Conservation (phyloP, 768 basidiomycete genomes). For the Lactarius pseudohatsudake region DNA sequence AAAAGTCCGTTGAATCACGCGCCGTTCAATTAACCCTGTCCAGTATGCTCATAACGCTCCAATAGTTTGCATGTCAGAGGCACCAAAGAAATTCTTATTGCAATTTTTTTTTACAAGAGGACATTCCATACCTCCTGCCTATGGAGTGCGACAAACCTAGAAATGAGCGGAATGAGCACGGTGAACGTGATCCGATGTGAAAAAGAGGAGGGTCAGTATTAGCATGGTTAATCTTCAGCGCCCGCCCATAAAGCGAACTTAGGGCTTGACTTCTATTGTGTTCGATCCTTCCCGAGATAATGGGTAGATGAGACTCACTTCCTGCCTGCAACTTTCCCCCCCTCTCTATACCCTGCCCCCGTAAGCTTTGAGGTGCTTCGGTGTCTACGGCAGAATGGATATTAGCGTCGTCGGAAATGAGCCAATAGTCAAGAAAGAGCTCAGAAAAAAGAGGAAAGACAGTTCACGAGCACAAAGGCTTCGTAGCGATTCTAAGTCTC, state of each 20-base stretch:
- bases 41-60: background rate
- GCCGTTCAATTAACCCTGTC: background rate
- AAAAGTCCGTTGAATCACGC: background rate
- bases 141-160: constrained; percentile 1
- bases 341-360: background rate
- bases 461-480: constrained; percentile 65
- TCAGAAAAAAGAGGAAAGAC: constrained; percentile 53
- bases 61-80: background rate
- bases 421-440: constrained; percentile 17
- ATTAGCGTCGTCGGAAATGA: background rate
- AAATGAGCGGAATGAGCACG: constrained; percentile 9
- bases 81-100: background rate
- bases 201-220: constrained; percentile 60
- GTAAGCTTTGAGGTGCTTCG: background rate
- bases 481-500: constrained; percentile 38
- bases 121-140: background rate
- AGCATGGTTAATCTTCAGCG: constrained; percentile 83
- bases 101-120: background rate
- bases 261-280: constrained; percentile 91
- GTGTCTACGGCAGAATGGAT: background rate
- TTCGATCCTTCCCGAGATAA: constrained; percentile 52
- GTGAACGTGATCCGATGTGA: constrained; percentile 31
- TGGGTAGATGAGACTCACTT: constrained; percentile 37
- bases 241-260: constrained; percentile 58
- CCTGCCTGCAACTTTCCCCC: background rate